Evolutionary conservation across 1,284 basidiomycete species (phyloP).

Genomic region (Cryptococcus sp.): DNA sequence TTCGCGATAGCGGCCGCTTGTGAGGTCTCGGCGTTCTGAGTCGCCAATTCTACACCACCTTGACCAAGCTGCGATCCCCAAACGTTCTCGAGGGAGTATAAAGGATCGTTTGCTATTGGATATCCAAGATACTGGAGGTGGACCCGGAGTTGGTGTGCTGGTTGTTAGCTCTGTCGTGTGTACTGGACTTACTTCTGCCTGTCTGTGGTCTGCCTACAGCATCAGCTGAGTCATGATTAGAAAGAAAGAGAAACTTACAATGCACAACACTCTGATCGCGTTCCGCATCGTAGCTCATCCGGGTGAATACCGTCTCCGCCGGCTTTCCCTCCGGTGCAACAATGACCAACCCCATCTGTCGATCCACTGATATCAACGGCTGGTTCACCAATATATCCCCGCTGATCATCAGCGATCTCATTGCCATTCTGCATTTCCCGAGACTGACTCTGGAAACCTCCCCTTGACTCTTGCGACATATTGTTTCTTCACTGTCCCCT

Average conservation of each 20-base stretch:
- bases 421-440: neutral
- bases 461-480: slow-evolving; percentile 84
- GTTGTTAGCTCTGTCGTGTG: neutral
- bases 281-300: slow-evolving; percentile 74
- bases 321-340: slow-evolving; percentile 91
- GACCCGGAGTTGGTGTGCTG: slow-evolving; percentile 91
- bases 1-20: slow-evolving; percentile 12
- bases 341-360: slow-evolving; percentile 92
- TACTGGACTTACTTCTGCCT: slow-evolving; percentile 67
- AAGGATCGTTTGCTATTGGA: slow-evolving; percentile 87
- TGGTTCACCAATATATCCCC: slow-evolving; percentile 77
- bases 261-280: slow-evolving; percentile 84
- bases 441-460: slow-evolving; percentile 70
- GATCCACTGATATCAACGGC: slow-evolving; percentile 85
- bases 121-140: slow-evolving; percentile 93
- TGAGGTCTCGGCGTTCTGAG: slow-evolving; percentile 46
- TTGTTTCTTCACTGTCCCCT: slow-evolving; percentile 78
- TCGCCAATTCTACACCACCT: slow-evolving; percentile 70
- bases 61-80: slow-evolving; percentile 76
- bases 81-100: slow-evolving; percentile 72
- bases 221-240: neutral
- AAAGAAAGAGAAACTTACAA: slow-evolving; percentile 55
- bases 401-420: slow-evolving; percentile 50
- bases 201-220: slow-evolving; percentile 70
- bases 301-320: slow-evolving; percentile 84